Conservation (phyloP, 2,329 filamentous ascomycete species). For the Parastagonospora nodorum region DNA sequence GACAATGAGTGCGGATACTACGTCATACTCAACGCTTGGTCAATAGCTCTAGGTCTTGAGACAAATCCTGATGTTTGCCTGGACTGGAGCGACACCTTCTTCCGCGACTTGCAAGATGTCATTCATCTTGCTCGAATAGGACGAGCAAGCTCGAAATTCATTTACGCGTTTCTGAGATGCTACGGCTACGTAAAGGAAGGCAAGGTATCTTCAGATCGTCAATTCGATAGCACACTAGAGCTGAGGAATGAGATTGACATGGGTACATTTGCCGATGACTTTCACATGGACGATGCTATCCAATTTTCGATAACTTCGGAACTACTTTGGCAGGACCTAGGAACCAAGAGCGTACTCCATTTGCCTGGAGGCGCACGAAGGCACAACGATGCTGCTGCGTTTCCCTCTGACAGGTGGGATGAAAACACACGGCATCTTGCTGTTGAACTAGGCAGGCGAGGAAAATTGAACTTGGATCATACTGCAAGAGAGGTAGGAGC, state of each 20-base stretch:
- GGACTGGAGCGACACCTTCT: constrained; percentile 10
- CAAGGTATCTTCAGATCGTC: background rate
- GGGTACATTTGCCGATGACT: too few relatives aligned
- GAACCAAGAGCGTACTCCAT: background rate
- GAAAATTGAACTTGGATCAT: background rate
- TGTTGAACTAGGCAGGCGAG: background rate
- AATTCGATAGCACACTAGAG: background rate
- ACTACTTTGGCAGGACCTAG: background rate
- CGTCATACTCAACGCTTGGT: constrained; percentile 26
- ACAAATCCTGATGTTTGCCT: constrained; percentile 6
- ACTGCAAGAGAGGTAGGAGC: background rate
- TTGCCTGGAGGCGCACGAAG: background rate
- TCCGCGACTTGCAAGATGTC: constrained; percentile 4
- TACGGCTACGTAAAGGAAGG: constrained; percentile 3
- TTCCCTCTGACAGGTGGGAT: background rate
- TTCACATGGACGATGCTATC: too few relatives aligned
- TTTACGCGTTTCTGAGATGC: constrained; percentile 19
- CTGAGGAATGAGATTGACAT: too few relatives aligned
- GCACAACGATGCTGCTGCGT: background rate
- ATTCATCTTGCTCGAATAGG: constrained; percentile 14
- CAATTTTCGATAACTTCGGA: too few relatives aligned
- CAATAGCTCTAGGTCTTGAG: constrained; percentile 23
- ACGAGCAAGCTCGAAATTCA: constrained; percentile 13
- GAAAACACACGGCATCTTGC: background rate
- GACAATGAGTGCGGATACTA: constrained; percentile 18